Percentiles rank a stretch among this genome's conserved stretches.
phyloP scores from a whole-genome alignment of 108 stramenopile genomes.

The Conticribra weissflogii region DNA sequence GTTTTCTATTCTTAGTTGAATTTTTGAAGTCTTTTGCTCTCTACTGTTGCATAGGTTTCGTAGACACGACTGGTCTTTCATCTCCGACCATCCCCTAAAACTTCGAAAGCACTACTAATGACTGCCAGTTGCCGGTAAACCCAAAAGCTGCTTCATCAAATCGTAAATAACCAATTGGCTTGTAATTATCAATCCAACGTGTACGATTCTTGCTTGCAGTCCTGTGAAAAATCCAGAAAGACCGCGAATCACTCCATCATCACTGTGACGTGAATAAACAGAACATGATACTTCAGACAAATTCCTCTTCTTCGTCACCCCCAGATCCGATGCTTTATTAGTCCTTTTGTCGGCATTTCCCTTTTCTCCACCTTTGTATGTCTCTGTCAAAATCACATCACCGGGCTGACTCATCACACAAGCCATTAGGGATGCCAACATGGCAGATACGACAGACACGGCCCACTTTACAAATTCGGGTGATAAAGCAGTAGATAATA shows the following conservation, averaged over 20 bases:
- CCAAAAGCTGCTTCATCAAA: conserved; percentile 88
- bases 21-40: too few species aligned
- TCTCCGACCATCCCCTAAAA: too few species aligned
- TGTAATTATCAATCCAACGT: conserved; percentile 93
- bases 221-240: conserved; percentile 78
- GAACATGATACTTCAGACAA: conserved; percentile 67
- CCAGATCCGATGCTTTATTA: conserved; percentile 23
- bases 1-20: too few species aligned
- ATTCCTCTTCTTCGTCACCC: conserved; percentile 49
- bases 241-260: conserved; percentile 73
- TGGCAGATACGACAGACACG: conserved; percentile 72
- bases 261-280: conserved; percentile 74
- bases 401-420: conserved; percentile 94
- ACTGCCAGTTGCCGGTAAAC: conserved; percentile 88
- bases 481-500: conserved; percentile 22
- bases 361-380: conserved; percentile 57
- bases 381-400: conserved; percentile 92
- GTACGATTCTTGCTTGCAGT: conserved; percentile 82
- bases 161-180: conserved; percentile 95
- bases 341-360: conserved; percentile 21
- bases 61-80: too few species aligned
- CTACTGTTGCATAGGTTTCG: too few species aligned
- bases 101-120: too few species aligned
- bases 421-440: conserved; percentile 80
- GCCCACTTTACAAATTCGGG: conserved; percentile 60